Base-by-base conservation (phyloP, 305 asterid species). In the Solanum hybrid region DNA sequence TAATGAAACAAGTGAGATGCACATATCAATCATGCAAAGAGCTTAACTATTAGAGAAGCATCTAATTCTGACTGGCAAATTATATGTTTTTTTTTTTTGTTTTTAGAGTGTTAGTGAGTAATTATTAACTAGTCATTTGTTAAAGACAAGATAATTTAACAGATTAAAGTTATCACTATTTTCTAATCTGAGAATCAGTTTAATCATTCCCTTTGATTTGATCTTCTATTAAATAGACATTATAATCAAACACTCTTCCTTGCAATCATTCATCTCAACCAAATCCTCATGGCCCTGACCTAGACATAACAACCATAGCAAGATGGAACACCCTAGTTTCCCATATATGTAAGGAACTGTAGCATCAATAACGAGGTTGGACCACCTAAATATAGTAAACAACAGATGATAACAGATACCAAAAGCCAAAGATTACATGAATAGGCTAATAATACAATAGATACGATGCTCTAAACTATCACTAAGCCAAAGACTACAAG, bases 1-100 rank as follows among this genome's bases (percentile, higher is more conserved):
- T 17, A 15, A 83, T 41, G 20, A 83, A 83, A 83, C 75, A 83
- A 83, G 88, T 83, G 88, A 83, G 87, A 83, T 82, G 72, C 38
- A 82, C 37, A 82, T 82, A 39, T 26, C 72, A 82, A 82, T 82
- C 68, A 82, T 82, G 34, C 29, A 37, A 3, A n/a, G 6, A 80
- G 31, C 57, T 61, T 79, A 33, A 37, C 22, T 13, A 80, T 80
- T 51, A 81, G 15, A 41, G 27, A 83, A 83, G 2, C 87, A 45
- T 83, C 39, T 83, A 51, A 51, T 51, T 45, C 39, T 45, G 38
- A 83, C 73, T 83, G 39, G 38, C 87, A 83, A 83, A 83, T 15
- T 15, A 41, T 14, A 41, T 82, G 86, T 22, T 37, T 57, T 2
- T 80, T 32, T 24, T 10, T 68, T n/a, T 37, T 20, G 27, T 39